A percentile compares a stretch with the other conserved stretches of the same genome.
phyloP scores from a whole-genome alignment of 495 filamentous ascomycete species.

The Neurospora africana region DNA sequence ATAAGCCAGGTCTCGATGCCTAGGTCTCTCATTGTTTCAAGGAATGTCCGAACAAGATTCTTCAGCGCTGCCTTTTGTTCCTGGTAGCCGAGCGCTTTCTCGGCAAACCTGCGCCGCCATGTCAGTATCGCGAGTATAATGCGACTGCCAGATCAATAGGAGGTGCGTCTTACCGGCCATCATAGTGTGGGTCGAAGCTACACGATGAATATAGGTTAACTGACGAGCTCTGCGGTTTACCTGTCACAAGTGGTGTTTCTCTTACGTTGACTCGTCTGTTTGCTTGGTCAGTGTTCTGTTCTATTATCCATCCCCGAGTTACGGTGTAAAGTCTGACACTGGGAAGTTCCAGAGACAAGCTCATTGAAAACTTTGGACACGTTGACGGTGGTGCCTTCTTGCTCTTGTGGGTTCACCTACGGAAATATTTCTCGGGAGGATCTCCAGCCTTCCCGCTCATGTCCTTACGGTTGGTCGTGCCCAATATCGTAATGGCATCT shows the following conservation, averaged over 20 bases:
- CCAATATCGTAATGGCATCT: background rate
- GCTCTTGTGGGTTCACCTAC: constrained; percentile 28
- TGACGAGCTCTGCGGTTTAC: background rate
- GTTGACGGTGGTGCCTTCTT: background rate
- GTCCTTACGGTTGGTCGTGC: constrained; percentile 21
- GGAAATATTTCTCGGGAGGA: constrained; percentile 48
- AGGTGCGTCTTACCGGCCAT: constrained; percentile 39
- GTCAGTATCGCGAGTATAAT: background rate
- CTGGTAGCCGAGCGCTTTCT: constrained; percentile 32
- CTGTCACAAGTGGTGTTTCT: constrained; percentile 3
- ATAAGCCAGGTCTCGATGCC: constrained; percentile 22
- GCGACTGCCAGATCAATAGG: background rate
- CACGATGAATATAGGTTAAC: background rate
- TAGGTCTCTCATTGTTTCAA: constrained; percentile 47
- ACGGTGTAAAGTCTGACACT: background rate
- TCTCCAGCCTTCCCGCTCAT: constrained; percentile 37
- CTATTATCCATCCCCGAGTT: background rate
- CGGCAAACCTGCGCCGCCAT: constrained; percentile 36
- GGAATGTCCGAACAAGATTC: constrained; percentile 56
- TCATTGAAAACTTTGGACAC: background rate
- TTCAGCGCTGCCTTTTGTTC: constrained; percentile 34
- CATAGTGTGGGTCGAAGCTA: constrained; percentile 53
- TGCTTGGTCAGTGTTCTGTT: constrained; percentile 9
- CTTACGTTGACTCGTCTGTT: constrained; percentile 47
- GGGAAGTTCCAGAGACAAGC: background rate